Percentiles rank a stretch among this genome's conserved stretches.
Conservation (phyloP, 176 grass and related monocot genomes). For the Juncus effusus region DNA sequence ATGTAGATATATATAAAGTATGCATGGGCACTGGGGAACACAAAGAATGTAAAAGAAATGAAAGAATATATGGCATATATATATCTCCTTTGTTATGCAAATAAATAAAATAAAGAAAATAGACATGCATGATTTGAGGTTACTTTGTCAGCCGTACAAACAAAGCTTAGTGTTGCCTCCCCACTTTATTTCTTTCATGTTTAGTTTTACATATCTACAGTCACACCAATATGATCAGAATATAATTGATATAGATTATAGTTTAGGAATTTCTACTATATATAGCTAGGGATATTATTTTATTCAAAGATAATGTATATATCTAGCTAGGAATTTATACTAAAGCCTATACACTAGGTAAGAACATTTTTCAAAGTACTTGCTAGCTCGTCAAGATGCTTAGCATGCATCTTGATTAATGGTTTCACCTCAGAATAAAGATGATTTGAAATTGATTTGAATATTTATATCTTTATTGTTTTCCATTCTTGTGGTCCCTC, state of each 20-base stretch:
- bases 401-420: conserved; percentile 16
- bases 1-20: conserved; percentile 25
- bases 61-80: neutral
- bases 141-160: conserved; percentile 49
- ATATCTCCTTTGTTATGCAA: conserved; percentile 22
- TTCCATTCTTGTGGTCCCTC: conserved; percentile 10
- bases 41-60: conserved; percentile 24
- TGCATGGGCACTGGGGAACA: conserved; percentile 27
- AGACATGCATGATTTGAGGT: conserved; percentile 49
- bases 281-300: no score
- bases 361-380: no score
- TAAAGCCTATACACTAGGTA: no score
- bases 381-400: neutral
- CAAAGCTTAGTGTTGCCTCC: conserved; percentile 36
- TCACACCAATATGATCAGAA: no score
- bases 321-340: no score
- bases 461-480: conserved; percentile 20
- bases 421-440: conserved; percentile 6
- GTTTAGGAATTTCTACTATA: no score
- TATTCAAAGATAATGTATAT: no score
- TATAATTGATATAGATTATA: no score
- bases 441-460: neutral
- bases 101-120: neutral
- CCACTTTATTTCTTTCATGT: conserved; percentile 24
- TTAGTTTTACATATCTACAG: conserved; percentile 37